Evolutionary conservation across 129 eudicot species (phyloP), one percentile per base, ranked within the genome.

Genomic region (Escallonia herrerae): DNA sequence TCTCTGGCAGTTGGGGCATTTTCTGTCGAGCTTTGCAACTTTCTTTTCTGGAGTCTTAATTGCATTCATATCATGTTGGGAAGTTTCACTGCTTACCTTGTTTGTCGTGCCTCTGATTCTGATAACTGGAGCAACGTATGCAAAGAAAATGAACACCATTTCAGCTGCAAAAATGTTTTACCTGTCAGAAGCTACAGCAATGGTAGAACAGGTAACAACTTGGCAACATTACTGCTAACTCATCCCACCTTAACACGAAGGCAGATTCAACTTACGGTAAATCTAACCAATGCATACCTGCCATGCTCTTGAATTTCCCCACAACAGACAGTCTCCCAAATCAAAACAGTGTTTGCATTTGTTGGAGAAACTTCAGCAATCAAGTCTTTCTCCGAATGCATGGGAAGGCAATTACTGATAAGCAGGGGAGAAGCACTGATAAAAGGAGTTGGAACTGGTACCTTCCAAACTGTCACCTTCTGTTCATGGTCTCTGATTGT

Each of bases 401-500:
- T 89, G 77, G 78, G 76, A 62, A 80, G 79, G 72, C 93, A 89
- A 57, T 38, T 80, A 40, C 46, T 55, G 5, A 47, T 82, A 41
- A 78, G 96, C 79, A 82, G 72, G 72, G 84, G 79, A 64, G 96
- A 85, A 72, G 93, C 93, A 39, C 43, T 89, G 5, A 77, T 89
- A 68, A 89, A 85, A 77, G 96, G 96, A 58, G 70, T 82, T 40
- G 96, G 96, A 64, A 85, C 85, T 0, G 96, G 93, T 8, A 52
- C 83, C 70, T 82, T 89, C 74, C 96, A 89, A 50, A 76, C 84
- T 6, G 90, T 85, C 49, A 85, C 87, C 11, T 89, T 85, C 79
- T 77, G 90, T 82, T 85, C 96, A 8, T 89, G 96, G 96, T 83
- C 96, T 67, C 82, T 89, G 51, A 89, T 89, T 52, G 96, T 89